Base-by-base conservation (phyloP, 495 filamentous ascomycete species). In the Saxophila tyrrhenica region DNA sequence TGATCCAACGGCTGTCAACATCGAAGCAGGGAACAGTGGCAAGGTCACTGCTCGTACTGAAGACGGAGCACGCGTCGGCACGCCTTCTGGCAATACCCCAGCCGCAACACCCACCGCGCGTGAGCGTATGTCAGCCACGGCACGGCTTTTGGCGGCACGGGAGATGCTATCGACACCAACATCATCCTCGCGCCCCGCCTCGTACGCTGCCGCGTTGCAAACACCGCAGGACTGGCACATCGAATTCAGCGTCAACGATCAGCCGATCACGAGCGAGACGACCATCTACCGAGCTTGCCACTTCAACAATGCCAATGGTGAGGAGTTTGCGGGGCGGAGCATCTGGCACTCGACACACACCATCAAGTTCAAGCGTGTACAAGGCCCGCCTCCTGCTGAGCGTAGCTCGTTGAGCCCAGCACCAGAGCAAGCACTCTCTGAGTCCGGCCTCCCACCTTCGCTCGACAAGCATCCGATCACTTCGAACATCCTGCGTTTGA, bases 31-130 rank as follows among this genome's bases (percentile, higher is more conserved):
- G 25, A 83, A 87, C 21, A 87, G 83, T 1, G 92, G 90, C 25
- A 95, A 89, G 65, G 86, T 97, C 13, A 96, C 89, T 1, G 92
- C 92, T n/a, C 84, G 87, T 25, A 95, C 94, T 65, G 92, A 98
- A 64, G 92, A 97, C 65, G 94, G 92, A 1, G 95, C 88, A 15
- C 71, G 86, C 50, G 84, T 97, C 32, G 81, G 87, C 2, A 97
- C 94, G 0, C 94, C 94, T 13, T 85, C 83, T 15, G 82, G 87
- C 57, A 72, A 73, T 2, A 76, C 80, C 0, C 22, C 57, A 66
- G 29, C 21, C 9, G 49, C 29, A 20, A 65, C 64, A 16, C 49
- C 66, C 1, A 59, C 65, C 17, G 44, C 65, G 41, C 59, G 49
- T 17, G 72, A 60, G 60, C 72, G 41, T 54, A 74, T 58, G 39